A percentile compares a stretch with the other conserved stretches of the same genome.
Evolutionary conservation across 768 basidiomycete genomes (phyloP).

Genomic region (Symmetrospora coprosmae): DNA sequence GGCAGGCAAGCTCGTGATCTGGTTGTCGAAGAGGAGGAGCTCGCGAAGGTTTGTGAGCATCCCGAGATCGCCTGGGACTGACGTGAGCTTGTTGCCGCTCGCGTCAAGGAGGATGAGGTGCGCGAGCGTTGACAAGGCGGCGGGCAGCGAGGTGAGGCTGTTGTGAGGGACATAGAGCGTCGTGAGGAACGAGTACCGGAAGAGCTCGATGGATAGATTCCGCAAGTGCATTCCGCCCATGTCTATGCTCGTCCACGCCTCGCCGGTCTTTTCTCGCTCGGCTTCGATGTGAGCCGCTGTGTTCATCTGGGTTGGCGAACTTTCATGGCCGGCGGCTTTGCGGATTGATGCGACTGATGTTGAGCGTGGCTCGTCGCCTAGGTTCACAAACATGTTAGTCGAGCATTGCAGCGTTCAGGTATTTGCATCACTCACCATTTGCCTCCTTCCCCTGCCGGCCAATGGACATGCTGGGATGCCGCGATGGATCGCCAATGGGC

Average conservation of each 20-base stretch:
- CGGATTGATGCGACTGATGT: constrained; percentile 13
- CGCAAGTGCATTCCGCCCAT: constrained; percentile 92
- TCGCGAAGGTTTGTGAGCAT: constrained; percentile 81
- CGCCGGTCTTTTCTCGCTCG: constrained; percentile 11
- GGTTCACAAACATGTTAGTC: too few species aligned
- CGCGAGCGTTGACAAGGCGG: constrained; percentile 65
- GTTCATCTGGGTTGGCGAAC: neutral
- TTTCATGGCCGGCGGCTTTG: neutral
- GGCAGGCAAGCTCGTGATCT: constrained; percentile 63
- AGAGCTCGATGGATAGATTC: constrained; percentile 64
- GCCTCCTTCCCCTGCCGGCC: constrained; percentile 8
- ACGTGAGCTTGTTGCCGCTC: constrained; percentile 66
- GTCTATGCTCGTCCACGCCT: constrained; percentile 69
- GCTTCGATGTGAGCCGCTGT: constrained; percentile 19
- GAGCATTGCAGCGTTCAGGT: too few species aligned
- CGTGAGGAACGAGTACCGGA: constrained; percentile 80
- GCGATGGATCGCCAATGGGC: constrained; percentile 28
- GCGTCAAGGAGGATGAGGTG: constrained; percentile 81
- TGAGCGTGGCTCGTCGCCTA: too few species aligned
- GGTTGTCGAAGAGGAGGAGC: constrained; percentile 89
- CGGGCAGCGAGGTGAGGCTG: constrained; percentile 57
- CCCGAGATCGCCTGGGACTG: constrained; percentile 73
- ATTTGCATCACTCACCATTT: too few species aligned
- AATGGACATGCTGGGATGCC: neutral
- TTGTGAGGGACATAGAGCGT: constrained; percentile 97